Percentiles rank a stretch among this genome's conserved stretches.
These are phyloP conservation scores for Lepidium africanum DNA, from an alignment of 345 rosid species.

Conservation along the genomic window DNA sequence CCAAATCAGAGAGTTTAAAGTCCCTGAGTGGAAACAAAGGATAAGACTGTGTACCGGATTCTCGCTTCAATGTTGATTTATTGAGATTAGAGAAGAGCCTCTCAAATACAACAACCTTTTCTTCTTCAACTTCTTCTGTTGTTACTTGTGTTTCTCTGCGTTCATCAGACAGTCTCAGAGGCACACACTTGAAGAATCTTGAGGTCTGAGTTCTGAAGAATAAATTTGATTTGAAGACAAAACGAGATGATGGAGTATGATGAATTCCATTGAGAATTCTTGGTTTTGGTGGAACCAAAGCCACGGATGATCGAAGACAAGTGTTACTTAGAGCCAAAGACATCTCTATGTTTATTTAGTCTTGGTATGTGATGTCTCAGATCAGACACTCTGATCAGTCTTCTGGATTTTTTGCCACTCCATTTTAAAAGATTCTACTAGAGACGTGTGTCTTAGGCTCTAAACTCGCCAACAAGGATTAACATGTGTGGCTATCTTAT, in stretches of 20 bases:
- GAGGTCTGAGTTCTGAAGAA: not conserved
- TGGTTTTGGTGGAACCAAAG: conserved; percentile 5
- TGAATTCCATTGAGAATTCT: not conserved
- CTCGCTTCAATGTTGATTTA: conserved; percentile 61
- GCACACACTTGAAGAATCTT: conserved; percentile 34
- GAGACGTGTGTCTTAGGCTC: too few species aligned
- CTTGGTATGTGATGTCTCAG: conserved; percentile 10
- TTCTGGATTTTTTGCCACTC: conserved; percentile 2
- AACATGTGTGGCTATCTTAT: conserved; percentile 26
- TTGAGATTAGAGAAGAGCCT: conserved; percentile 89
- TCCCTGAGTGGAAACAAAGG: not conserved
- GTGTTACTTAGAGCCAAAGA: conserved; percentile 7
- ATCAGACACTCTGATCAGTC: conserved; percentile 19
- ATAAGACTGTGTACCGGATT: conserved; percentile 45
- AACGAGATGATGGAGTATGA: not conserved
- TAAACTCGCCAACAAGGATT: not conserved
- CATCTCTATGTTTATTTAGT: conserved; percentile 5
- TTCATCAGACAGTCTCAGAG: conserved; percentile 33
- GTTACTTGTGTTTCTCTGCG: conserved; percentile 16
- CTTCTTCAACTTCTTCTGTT: conserved; percentile 12
- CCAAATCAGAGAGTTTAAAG: not conserved
- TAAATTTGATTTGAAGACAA: conserved; percentile 3
- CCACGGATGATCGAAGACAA: conserved; percentile 7
- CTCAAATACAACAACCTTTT: conserved; percentile 36
- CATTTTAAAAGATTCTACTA: conserved; percentile 5